Conservation (phyloP, 2,329 filamentous ascomycete genomes). For the Colletotrichum australisinense region DNA sequence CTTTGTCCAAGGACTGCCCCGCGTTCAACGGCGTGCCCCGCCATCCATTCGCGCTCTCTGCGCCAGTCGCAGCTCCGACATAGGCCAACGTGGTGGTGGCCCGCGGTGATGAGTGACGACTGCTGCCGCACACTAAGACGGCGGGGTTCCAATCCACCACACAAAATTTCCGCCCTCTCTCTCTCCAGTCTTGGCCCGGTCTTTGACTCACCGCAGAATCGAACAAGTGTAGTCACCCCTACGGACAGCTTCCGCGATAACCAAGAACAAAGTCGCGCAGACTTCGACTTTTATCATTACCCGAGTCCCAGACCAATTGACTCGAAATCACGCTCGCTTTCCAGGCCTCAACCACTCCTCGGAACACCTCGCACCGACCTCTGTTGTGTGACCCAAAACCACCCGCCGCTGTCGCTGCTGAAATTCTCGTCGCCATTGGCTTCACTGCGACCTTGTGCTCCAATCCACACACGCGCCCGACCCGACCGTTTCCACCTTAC, state of each 20-base stretch:
- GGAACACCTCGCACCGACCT: neutral
- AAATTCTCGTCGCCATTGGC: slow-evolving; percentile 32
- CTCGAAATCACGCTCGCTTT: slow-evolving; percentile 11
- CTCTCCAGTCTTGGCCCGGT: neutral
- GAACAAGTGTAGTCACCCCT: neutral
- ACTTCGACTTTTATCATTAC: neutral
- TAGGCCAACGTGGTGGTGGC: slow-evolving; percentile 37
- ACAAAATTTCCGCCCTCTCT: slow-evolving; percentile 28
- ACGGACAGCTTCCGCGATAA: slow-evolving; percentile 29
- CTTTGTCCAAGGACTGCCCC: slow-evolving; percentile 27
- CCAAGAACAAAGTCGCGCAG: slow-evolving; percentile 24
- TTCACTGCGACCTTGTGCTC: slow-evolving; percentile 28
- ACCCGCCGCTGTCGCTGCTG: slow-evolving; percentile 6
- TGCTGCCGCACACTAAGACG: slow-evolving; percentile 6
- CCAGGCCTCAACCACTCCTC: neutral
- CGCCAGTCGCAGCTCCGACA: slow-evolving; percentile 36
- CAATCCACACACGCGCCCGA: slow-evolving; percentile 27
- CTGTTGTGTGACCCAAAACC: slow-evolving; percentile 6
- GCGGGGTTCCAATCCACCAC: slow-evolving; percentile 21
- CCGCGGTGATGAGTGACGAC: slow-evolving; percentile 18
- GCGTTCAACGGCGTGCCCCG: slow-evolving; percentile 38
- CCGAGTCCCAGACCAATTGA: slow-evolving; percentile 21
- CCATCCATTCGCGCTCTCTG: slow-evolving; percentile 29
- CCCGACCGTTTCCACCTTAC: slow-evolving; percentile 27
- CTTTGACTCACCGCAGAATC: slow-evolving; percentile 34